Percentiles rank a stretch among this genome's conserved stretches.
Conservation (phyloP, 768 basidiomycete genomes). For the Phaeolepiota aurea region DNA sequence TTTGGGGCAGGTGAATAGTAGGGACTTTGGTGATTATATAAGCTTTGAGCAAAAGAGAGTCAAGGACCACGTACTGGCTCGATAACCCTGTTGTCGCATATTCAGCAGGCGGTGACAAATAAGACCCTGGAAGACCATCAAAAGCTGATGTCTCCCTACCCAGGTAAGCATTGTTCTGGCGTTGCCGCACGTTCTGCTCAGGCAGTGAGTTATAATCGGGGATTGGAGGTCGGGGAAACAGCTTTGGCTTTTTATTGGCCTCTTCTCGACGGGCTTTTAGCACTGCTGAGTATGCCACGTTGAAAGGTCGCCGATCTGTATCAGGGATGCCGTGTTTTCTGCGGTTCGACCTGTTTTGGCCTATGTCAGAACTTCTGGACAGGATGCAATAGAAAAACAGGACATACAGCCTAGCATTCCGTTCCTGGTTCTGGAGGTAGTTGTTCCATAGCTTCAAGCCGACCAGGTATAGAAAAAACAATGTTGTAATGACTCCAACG, state of each 20-base stretch:
- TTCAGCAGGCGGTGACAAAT: neutral
- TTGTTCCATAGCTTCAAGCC: constrained; percentile 32
- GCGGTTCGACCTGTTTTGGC: constrained; percentile 51
- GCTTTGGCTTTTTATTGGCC: constrained; percentile 26
- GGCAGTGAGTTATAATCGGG: neutral
- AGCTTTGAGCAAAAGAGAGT: neutral
- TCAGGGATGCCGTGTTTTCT: constrained; percentile 80
- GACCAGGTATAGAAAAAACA: constrained; percentile 28
- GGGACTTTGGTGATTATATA: constrained; percentile 21
- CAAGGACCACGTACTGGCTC: constrained; percentile 1
- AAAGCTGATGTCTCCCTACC: neutral
- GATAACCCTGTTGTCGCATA: neutral
- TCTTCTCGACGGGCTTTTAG: constrained; percentile 47
- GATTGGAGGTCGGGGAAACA: constrained; percentile 15
- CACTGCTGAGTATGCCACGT: constrained; percentile 78
- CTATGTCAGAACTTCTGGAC: constrained; percentile 2
- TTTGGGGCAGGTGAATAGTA: constrained; percentile 9
- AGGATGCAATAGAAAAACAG: constrained; percentile 3
- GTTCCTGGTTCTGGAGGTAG: constrained; percentile 53
- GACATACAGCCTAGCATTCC: constrained; percentile 56
- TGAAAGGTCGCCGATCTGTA: constrained; percentile 74
- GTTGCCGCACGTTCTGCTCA: constrained; percentile 18
- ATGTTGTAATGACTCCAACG: constrained; percentile 23
- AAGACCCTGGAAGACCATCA: constrained; percentile 4
- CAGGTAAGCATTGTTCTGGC: constrained; percentile 20